Percentiles rank a stretch among this genome's conserved stretches.
These are phyloP conservation scores for Fusarium concolor DNA, from an alignment of 2,329 filamentous ascomycete genomes.

Conservation along the genomic window DNA sequence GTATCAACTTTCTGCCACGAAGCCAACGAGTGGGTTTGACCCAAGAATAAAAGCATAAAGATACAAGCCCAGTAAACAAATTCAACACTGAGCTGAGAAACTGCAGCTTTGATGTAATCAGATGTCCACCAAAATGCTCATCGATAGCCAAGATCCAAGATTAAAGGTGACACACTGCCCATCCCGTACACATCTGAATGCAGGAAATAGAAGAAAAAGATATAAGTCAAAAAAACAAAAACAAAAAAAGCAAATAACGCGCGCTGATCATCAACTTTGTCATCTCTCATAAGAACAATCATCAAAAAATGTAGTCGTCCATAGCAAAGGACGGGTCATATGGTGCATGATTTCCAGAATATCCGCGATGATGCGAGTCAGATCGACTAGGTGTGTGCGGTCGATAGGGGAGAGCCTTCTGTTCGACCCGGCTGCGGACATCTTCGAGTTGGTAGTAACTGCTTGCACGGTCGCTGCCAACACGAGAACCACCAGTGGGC, in stretches of 20 bases:
- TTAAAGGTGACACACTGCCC: conserved; percentile 20
- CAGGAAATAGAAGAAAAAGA: conserved; percentile 36
- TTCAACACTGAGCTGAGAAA: conserved; percentile 34
- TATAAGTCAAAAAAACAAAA: conserved; percentile 27
- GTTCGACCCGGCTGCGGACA: conserved; percentile 57
- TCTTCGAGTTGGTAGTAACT: conserved; percentile 63
- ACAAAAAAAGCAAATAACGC: conserved; percentile 31
- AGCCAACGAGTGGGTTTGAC: conserved; percentile 42
- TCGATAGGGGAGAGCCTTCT: conserved; percentile 57
- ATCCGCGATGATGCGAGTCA: conserved; percentile 54
- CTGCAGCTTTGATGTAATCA: conserved; percentile 12
- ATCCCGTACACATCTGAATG: conserved; percentile 18
- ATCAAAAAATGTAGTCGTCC: conserved; percentile 48
- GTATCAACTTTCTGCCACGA: conserved; percentile 53
- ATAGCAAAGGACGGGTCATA: conserved; percentile 48
- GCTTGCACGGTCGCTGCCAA: conserved; percentile 64
- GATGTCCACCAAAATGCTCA: conserved; percentile 21
- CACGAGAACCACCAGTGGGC: conserved; percentile 49
- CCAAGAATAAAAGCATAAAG: conserved; percentile 43
- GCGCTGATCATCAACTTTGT: conserved; percentile 47
- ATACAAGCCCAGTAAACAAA: conserved; percentile 42
- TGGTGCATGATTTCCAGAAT: conserved; percentile 48
- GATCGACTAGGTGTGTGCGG: conserved; percentile 63
- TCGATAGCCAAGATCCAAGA: conserved; percentile 32
- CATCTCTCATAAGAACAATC: conserved; percentile 47